Evolutionary conservation across 2,329 filamentous ascomycete genomes (phyloP), one percentile per base, ranked within the genome.

Genomic region (Sphaerulina musiva): DNA sequence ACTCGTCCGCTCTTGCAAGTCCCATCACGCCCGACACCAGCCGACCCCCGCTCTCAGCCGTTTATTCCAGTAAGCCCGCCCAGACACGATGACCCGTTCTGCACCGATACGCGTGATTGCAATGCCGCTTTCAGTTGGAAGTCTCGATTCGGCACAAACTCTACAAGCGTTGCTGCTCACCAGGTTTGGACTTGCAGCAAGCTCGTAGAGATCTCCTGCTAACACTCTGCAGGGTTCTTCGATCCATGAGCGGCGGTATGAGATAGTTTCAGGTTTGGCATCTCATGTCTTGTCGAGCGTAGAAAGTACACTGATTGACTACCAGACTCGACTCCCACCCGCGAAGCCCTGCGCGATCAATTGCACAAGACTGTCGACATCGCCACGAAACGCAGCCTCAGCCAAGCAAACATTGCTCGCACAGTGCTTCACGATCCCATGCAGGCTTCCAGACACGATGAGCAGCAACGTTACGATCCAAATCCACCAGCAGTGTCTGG

Each of bases 371-470:
- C 69, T 17, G 59, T 62, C 39, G 59, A 66, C 36, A 62, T 58
- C 47, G 60, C 63, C 3, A 63, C 61, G 40, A 63, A 62, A 52
- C 64, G 60, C 23, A 65, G 56, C 32, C 46, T 57, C 29, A 67
- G 64, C 52, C 64, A 64, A 36, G 47, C 55, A 10, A 61, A 63
- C 38, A 56, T 65, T 20, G 46, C 56, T 39, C 62, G 68, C 12
- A 64, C 61, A 12, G 68, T 70, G 14, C 59, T 67, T 14, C 61
- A 66, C 43, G 66, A 71, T 47, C 65, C 68, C 4, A 63, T 69
- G 17, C 63, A 58, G 10, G 31, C 29, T 38, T 14, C 48, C 10
- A 20, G 26, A 26, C 40, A 41, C 23, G 17, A 45, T 10, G 12
- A 51, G 14, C n/a, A 45, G 26, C 26, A 29, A 29, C 26, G 6